phyloP scores from a whole-genome alignment of 768 basidiomycete genomes.

The Pleurotus salmoneostramineus region DNA sequence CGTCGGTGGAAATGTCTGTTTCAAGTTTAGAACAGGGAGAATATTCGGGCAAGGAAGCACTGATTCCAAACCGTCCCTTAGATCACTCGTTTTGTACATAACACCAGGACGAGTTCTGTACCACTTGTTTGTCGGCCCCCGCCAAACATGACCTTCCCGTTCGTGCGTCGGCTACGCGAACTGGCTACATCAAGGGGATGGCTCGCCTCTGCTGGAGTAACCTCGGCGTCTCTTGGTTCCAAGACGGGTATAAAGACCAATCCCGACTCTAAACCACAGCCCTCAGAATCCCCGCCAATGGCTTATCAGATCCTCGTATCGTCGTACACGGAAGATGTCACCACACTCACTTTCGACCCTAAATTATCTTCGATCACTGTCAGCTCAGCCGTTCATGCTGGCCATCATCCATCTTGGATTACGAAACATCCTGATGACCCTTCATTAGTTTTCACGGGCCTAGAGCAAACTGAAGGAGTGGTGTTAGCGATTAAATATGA shows the following conservation, averaged over 20 bases:
- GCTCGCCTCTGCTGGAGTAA: conserved; percentile 2
- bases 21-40: neutral
- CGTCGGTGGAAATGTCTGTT: no score
- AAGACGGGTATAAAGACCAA: neutral
- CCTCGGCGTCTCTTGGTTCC: neutral
- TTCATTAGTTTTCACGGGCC: conserved; percentile 58
- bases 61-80: neutral
- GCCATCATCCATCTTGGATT: conserved; percentile 76
- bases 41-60: conserved; percentile 5
- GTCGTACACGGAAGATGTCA: conserved; percentile 63
- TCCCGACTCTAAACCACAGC: neutral
- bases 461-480: conserved; percentile 67
- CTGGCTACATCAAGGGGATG: neutral
- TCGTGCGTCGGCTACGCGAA: neutral
- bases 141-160: neutral
- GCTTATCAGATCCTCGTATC: conserved; percentile 51
- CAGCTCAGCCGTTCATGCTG: conserved; percentile 42
- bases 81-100: neutral
- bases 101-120: neutral
- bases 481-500: conserved; percentile 58
- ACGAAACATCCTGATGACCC: conserved; percentile 52
- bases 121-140: no score
- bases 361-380: conserved; percentile 38
- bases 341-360: conserved; percentile 62
- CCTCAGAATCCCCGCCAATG: conserved; percentile 17